Evolutionary conservation across 495 filamentous ascomycete genomes (phyloP), one percentile per base, ranked within the genome.

Genomic region (Penicillium cinerascens): DNA sequence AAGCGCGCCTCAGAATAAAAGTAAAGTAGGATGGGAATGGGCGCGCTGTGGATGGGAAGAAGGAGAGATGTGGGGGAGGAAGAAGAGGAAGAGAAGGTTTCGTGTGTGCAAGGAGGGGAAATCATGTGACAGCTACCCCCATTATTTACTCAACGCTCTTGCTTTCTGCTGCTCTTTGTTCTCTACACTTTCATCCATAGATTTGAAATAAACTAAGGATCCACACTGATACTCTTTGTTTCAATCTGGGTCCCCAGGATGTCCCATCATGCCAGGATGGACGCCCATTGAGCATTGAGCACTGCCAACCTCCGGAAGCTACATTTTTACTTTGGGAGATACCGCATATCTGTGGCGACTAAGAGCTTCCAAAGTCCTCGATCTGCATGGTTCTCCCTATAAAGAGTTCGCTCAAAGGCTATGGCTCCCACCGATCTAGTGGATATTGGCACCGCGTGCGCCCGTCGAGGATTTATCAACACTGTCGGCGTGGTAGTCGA

Each of bases 401-500:
- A 25, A 42, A 21, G 29, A 42, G 33, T 22, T 29, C 47, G 7
- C 35, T 43, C 25, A 20, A 29, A 4, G 9, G 27, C 25, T 9
- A 67, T 67, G 64, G 25, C 46, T 54, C 7, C 70, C 59, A 21
- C 46, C 27, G 26, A 58, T 39, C 54, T 75, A 35, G 52, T 70
- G 10, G 59, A 72, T 26, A 59, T 82, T 42, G 29, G 66, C 44
- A 65, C 68, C 16, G 75, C 75, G 23, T 64, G 59, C 43, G 25
- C 51, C 15, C 55, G 59, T 16, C 49, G 54, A n/a, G 66, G 62
- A 33, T 36, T 44, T 44, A 47, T 71, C 20, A 78, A 57, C 54
- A 61, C 81, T 17, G 67, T 81, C 21, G 80, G 78, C 1, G 68
- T 81, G 2, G 76, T 80, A 1, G 71, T 77, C 4, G 78, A 81